phyloP scores from a whole-genome alignment of 768 basidiomycete genomes.

The Porphyrellus cyaneotinctus region DNA sequence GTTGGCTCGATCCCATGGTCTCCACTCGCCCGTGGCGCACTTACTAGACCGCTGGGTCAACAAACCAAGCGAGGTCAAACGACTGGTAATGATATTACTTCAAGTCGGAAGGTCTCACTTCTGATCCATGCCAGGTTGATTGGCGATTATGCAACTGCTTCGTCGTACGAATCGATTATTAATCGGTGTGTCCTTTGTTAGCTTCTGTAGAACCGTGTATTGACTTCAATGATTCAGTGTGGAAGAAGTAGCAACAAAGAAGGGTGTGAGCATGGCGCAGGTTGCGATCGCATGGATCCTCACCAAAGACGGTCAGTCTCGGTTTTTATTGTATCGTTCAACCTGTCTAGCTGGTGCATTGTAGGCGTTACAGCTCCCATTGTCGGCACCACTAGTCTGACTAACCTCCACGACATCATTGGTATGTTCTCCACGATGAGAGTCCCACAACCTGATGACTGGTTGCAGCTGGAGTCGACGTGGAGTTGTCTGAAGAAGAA shows the following conservation, averaged over 20 bases:
- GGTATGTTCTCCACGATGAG: slow-evolving; percentile 20
- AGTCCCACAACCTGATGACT: slow-evolving; percentile 3
- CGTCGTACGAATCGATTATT: slow-evolving; percentile 26
- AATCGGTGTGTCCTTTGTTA: slow-evolving; percentile 17
- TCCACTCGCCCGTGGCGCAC: slow-evolving; percentile 37
- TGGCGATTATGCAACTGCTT: slow-evolving; percentile 19
- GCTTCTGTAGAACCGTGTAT: background rate
- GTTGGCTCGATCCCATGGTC: slow-evolving; percentile 46
- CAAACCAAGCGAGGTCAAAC: slow-evolving; percentile 23
- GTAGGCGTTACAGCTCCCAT: slow-evolving; percentile 41
- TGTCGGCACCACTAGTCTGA: slow-evolving; percentile 39
- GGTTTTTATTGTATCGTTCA: background rate
- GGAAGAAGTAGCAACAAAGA: slow-evolving; percentile 37
- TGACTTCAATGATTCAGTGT: slow-evolving; percentile 26
- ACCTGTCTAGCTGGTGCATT: background rate
- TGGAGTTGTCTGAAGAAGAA: slow-evolving; percentile 48
- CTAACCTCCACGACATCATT: slow-evolving; percentile 40
- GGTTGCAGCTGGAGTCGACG: slow-evolving; percentile 31
- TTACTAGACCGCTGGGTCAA: slow-evolving; percentile 32
- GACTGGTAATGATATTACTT: slow-evolving; percentile 20
- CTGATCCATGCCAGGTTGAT: slow-evolving; percentile 24
- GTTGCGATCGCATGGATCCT: slow-evolving; percentile 40
- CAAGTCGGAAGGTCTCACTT: background rate
- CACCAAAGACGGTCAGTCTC: slow-evolving; percentile 26
- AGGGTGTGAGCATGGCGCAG: slow-evolving; percentile 40